Conservation (phyloP, 2,329 filamentous ascomycete genomes). For the Ascochyta koolunga region DNA sequence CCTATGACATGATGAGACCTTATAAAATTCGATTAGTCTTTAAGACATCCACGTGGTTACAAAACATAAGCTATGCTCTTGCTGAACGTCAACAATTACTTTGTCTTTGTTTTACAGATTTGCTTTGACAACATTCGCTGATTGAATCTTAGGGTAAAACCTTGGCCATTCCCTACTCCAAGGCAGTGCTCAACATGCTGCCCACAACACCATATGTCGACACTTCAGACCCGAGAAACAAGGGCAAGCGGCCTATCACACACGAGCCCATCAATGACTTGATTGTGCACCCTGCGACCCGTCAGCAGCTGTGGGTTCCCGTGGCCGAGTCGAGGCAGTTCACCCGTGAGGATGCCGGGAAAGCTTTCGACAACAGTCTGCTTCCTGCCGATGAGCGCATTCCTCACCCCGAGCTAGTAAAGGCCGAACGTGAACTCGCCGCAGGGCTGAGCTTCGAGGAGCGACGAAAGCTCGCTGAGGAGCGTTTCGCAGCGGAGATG, state of each 20-base stretch:
- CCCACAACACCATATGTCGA: constrained; percentile 63
- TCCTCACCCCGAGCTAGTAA: constrained; percentile 65
- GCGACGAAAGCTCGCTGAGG: constrained; percentile 41
- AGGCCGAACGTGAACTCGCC: constrained; percentile 50
- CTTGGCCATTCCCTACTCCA: constrained; percentile 76
- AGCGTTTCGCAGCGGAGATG: constrained; percentile 33
- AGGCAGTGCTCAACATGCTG: constrained; percentile 79
- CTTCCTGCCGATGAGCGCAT: constrained; percentile 68
- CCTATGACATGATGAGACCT: constrained; percentile 67
- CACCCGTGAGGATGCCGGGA: constrained; percentile 69
- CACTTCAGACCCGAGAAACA: constrained; percentile 32
- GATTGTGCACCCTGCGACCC: constrained; percentile 61
- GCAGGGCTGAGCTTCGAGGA: constrained; percentile 41
- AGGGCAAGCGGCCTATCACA: constrained; percentile 45
- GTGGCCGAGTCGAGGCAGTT: constrained; percentile 68
- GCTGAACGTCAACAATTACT: constrained; percentile 60
- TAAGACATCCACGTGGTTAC: constrained; percentile 95
- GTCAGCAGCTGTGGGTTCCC: constrained; percentile 66
- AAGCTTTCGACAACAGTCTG: constrained; percentile 64
- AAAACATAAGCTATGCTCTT: constrained; percentile 72
- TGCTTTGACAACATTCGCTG: constrained; percentile 19
- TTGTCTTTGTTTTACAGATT: not conserved
- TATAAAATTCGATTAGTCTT: constrained; percentile 97
- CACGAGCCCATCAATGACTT: constrained; percentile 71
- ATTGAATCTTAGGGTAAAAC: constrained; percentile 68